Base-by-base conservation (phyloP, 495 filamentous ascomycete species). In the Talaromyces borbonicus region DNA sequence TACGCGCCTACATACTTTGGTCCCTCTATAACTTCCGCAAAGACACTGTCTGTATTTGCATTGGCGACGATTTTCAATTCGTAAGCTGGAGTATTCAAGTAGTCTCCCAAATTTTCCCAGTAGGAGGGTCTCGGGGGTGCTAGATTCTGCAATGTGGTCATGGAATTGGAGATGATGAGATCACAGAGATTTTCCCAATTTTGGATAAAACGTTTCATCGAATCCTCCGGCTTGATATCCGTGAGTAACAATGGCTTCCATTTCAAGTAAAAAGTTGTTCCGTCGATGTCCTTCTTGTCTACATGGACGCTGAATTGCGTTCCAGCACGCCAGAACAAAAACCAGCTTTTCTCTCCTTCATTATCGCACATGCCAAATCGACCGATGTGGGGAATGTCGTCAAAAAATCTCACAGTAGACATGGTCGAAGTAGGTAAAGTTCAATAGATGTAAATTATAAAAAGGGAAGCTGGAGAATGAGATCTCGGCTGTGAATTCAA, bases 301-400 rank as follows among this genome's bases (percentile, higher is more conserved):
- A 43, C 41, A 22, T 29, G 11, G 25, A 43, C 31, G 14, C 5
- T 43, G 11, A 32, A 31, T 8, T 12, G 8, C 6, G 14, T 43
- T 12, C 41, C 41, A n/a, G 29, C 31, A 20, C 41, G 2, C 18
- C 22, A 43, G 18, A 43, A 32, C 4, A 43, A 8, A 20, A 27
- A 30, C 41, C 41, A 43, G 9, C 41, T 16, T 30, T 7, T 18
- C 15, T 5, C 41, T 7, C 15, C 26, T 8, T 43, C 15, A 9
- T 32, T 27, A 31, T 30, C 25, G n/a, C 12, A 5, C 41, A 43
- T 43, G 16, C 41, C 41, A 43, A 29, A 43, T 9, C 41, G 23
- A 15, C n/a, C 41, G 25, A 43, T 43, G 25, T 43, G 41, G 26
- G 41, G 41, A 22, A 43, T 20, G 15, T 43, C 41, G 27, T 43